Evolutionary conservation across 148 eudicot species (phyloP).

Genomic region (Selenicereus undatus): DNA sequence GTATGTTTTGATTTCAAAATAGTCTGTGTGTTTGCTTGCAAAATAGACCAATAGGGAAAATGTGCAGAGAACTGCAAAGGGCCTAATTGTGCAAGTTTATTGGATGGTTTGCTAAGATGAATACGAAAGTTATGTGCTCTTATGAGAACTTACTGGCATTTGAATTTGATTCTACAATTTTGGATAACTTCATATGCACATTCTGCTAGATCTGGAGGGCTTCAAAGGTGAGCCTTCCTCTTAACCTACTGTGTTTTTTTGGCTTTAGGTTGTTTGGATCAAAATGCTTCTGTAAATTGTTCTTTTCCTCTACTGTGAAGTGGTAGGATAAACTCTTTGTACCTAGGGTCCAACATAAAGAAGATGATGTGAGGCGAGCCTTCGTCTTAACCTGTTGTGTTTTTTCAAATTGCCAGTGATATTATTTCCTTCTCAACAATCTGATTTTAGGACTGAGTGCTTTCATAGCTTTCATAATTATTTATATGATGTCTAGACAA

Average conservation of each 20-base stretch:
- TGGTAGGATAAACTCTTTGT: background rate
- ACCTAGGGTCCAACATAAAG: background rate
- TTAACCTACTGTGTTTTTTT: background rate
- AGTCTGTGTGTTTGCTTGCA: no score
- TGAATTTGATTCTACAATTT: conserved; percentile 17
- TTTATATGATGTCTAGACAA: background rate
- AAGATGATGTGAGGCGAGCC: background rate
- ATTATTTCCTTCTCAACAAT: background rate
- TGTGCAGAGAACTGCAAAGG: no score
- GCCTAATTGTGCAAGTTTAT: no score
- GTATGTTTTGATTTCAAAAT: no score
- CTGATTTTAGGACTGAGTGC: background rate
- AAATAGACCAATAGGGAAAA: no score
- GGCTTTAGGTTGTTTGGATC: no score
- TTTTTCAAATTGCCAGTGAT: background rate
- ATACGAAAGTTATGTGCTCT: conserved; percentile 18
- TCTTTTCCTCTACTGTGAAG: background rate
- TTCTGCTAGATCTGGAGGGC: conserved; percentile 60
- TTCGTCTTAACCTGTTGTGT: no score
- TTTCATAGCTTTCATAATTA: no score
- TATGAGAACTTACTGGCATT: conserved; percentile 14
- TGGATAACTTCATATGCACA: conserved; percentile 43
- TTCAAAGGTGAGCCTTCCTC: conserved; percentile 39
- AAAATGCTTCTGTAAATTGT: background rate
- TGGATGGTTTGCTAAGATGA: conserved; percentile 6